Evolutionary conservation across 805 yeast genomes (phyloP), one percentile per base, ranked within the genome.

Genomic region (Scheffersomyces ergatensis): DNA sequence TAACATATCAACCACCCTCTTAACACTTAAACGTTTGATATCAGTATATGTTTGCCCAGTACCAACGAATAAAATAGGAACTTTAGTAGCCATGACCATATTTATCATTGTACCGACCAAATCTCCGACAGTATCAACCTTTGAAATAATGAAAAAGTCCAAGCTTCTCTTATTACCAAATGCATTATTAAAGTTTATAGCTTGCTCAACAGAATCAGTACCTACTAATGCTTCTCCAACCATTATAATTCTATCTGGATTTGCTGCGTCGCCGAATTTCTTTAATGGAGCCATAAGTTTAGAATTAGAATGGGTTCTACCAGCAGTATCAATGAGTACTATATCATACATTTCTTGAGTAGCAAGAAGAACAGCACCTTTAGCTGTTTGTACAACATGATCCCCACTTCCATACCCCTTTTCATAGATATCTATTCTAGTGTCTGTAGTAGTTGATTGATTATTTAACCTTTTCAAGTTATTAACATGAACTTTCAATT

Each of bases 181-280:
- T 0, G 97, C 97, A 51, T 82, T 80, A 58, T 92, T 90, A 70
- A 92, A 92, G 59, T 93, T 90, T 38, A 80, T 79, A 0, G 98
- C 98, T 62, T 92, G 99, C 62, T 85, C 85, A 3, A 93, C 97
- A 1, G 97, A 88, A 59, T 92, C 99, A 0, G 98, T 90, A 14
- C 99, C 99, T 1, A 92, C 98, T 29, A 92, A 70, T 0, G 99
- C 99, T 63, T 92, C 99, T 32, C 97, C 98, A 15, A 92, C 99
- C 98, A 93, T 93, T 57, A 92, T 90, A 54, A 92, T 92, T 61
- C 88, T 92, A 64, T 92, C 93, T 0, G 98, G 99, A 37, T 88
- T 77, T 2, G 98, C 98, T 37, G 95, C 90, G 54, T 86, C 89
- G 14, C 97, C 98, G 62, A 92, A 92, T 41, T 92, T 88, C 51